Base-by-base conservation (phyloP, 805 yeast species). In the Ogataea pilisensis region DNA sequence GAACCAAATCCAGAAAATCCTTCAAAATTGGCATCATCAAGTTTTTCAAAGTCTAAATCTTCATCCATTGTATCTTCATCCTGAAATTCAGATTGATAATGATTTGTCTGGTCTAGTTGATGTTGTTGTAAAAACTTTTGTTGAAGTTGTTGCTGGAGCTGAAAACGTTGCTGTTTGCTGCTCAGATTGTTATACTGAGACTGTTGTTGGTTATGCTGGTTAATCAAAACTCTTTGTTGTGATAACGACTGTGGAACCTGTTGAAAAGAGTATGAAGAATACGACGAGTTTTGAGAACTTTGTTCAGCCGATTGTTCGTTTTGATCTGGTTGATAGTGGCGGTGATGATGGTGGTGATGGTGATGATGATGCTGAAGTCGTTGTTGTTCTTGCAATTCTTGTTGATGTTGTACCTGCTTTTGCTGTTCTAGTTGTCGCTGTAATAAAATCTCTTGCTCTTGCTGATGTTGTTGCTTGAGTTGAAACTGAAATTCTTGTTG, bases 1-100 rank as follows among this genome's bases (percentile, higher is more conserved):
- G 50, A 42, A 6, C 42, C 59, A 37, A 53, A 47, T 8, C 38
- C 45, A 11, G 46, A 35, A 35, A 58, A 55, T 3, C 58, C 57
- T 37, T 51, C 55, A 38, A 61, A 64, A 29, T 57, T 44, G 4
- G 46, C 53, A 16, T 51, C 54, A 30, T 54, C 59, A 11, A 56
- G 47, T 29, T 55, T 53, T 19, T 51, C 55, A 33, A 56, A 38
- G 35, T 55, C 62, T 18, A 56, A 31, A 32, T 55, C 59, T 38
- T 57, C 61, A 38, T 56, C 60, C 51, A 53, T 54, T 6, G 37
- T 26, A 31, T 47, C 55, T 8, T 51, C 55, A 18, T 29, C 39
- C 9, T 33, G 16, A 16, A 31, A 31, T 34, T 31, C n/a, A 13
- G 22, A 14, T 5, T 17, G 13, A 19, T 24, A 16, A 19, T n/a